phyloP scores from a whole-genome alignment of 805 yeast genomes.

The Lipomyces sp. region DNA sequence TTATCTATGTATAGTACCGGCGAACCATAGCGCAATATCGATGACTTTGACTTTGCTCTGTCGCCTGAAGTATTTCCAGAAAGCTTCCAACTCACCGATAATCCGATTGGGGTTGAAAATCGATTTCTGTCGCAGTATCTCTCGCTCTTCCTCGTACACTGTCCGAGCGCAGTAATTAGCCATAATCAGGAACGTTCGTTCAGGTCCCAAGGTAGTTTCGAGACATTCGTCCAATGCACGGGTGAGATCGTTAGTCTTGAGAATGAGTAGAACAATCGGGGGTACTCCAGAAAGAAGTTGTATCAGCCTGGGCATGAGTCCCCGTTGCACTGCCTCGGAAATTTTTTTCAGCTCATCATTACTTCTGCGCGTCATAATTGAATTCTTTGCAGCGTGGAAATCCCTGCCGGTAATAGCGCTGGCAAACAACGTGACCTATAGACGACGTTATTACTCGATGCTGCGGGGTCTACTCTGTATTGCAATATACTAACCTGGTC shows the following conservation, averaged over 20 bases:
- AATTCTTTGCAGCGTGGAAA: constrained; percentile 65
- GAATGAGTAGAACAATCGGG: constrained; percentile 76
- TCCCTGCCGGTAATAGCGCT: constrained; percentile 97
- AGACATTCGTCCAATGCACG: constrained; percentile 85
- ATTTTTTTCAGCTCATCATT: constrained; percentile 69
- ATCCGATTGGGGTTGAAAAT: constrained; percentile 8
- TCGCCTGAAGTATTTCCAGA: constrained; percentile 17
- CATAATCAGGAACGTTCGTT: constrained; percentile 84
- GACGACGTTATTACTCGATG: neutral
- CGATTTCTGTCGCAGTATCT: constrained; percentile 8
- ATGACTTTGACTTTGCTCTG: constrained; percentile 15
- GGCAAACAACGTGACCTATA: constrained; percentile 71
- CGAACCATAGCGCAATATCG: constrained; percentile 27
- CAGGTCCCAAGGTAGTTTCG: constrained; percentile 82
- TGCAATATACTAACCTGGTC: constrained; percentile 46
- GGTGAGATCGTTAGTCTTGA: constrained; percentile 93
- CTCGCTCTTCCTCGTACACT: constrained; percentile 63
- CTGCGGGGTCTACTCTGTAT: neutral
- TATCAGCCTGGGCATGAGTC: constrained; percentile 77
- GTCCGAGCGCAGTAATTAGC: constrained; percentile 86
- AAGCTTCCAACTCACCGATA: constrained; percentile 11
- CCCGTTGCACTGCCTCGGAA: constrained; percentile 64
- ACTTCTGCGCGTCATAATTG: constrained; percentile 59
- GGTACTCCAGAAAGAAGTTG: constrained; percentile 78
- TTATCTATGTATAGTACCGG: constrained; percentile 8